Base-by-base conservation (phyloP, 306 rosid genomes). In the Fragaria nilgerrensis region DNA sequence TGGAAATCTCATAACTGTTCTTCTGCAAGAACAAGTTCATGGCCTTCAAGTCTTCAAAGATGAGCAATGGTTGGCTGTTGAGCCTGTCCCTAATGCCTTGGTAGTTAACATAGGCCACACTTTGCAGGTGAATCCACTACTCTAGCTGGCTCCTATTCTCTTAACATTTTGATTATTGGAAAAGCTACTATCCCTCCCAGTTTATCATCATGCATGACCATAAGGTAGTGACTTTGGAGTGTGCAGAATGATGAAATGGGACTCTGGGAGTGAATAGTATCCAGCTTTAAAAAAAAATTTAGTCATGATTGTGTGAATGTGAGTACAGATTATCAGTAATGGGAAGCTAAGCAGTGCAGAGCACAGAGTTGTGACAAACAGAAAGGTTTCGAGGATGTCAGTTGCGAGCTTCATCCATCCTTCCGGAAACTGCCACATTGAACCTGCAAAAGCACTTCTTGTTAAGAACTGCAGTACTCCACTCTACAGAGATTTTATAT, bases 31-130 rank as follows among this genome's bases (percentile, higher is more conserved):
- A 74, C 53, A 48, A 48, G 72, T 79, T 59, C 61, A 71, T 56
- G 78, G 81, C 17, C 76, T 83, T 53, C 91, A 88, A 72, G 85
- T 90, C 63, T 82, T 80, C 44, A 85, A 84, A 41, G 88, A 83
- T 77, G 84, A 59, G 1, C 65, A 85, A 74, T 88, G 96, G 96
- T 69, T 90, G 59, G 79, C 3, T 15, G 74, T 88, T 83, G 37
- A 86, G 1, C 96, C 90, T 48, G 72, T 86, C 81, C 81, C 86
- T 29, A 39, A 78, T 13, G 86, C 86, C 48, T 80, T 88, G 62
- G 92, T 86, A 19, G 84, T 88, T 25, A 86, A 86, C 77, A 65
- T 83, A 53, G 95, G 92, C 55, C 61, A 75, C 29, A 79, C 80
- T 76, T 61, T 86, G 41, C 87, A 84, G 86, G 68, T 78, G n/a